Evolutionary conservation across 2,329 filamentous ascomycete species (phyloP), one percentile per base, ranked within the genome.

Genomic region (Exophiala viscosa): DNA sequence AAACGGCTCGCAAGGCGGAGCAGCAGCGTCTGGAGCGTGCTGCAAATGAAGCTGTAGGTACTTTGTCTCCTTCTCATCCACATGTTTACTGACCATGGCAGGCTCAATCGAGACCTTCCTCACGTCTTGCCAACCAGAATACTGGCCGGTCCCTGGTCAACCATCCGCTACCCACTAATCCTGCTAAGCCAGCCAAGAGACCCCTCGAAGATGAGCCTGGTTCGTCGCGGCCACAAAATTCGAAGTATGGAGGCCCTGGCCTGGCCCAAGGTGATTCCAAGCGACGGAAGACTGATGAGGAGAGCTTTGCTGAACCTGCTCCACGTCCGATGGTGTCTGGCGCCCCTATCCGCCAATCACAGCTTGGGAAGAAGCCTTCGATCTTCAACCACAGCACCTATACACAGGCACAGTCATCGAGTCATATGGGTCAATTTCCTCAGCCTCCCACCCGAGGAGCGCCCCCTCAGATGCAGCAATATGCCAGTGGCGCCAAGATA

Each of bases 331-430:
- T 91, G 62, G 93, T 91, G 74, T 56, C 57, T 14, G 88, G 86
- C 11, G 88, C 90, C 47, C 90, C 90, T 5, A 89, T 95, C 61
- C 84, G 91, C 53, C 89, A 90, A 56, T 95, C 89, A 1, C 85
- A 79, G 44, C 79, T 83, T 65, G 78, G 80, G 63, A 91, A 90
- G 80, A 73, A 76, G 58, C 66, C 68, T 33, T 71, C 71, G n/a
- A 66, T 70, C 28, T 70, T 71, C 55, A 66, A 66, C 32, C 64
- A 68, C 53, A 46, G 46, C n/a, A 61, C 60, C n/a, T 70, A 72
- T 54, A 55, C 65, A 32, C 64, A 68, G 34, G 65, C 65, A 44
- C 62, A 71, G 78, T 65, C 75, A 82, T 62, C 70, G 86, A 70
- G 73, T 80, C 6, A 83, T 82, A 0, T 78, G 86, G 45, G 84